Evolutionary conservation across 2,329 filamentous ascomycete genomes (phyloP).

Genomic region (Plenodomus lindquistii): DNA sequence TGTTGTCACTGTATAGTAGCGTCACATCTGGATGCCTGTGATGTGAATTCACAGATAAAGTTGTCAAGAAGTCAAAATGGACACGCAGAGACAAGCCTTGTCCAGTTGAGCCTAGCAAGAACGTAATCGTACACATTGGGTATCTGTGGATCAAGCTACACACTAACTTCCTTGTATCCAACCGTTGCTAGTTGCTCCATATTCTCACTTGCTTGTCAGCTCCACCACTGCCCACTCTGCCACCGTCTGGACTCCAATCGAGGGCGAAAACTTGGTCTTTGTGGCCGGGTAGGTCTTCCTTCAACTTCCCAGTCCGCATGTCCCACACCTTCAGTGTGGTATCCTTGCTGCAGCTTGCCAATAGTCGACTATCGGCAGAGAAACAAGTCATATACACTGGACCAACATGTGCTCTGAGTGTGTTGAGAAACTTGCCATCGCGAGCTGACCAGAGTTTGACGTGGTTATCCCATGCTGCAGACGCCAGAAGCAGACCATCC

Average conservation of each 20-base stretch:
- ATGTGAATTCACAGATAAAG: too few species aligned
- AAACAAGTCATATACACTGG: conserved; percentile 93
- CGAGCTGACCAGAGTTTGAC: conserved; percentile 88
- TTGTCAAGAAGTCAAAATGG: too few species aligned
- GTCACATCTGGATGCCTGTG: too few species aligned
- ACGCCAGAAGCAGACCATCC: conserved; percentile 84
- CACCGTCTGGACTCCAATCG: conserved; percentile 92
- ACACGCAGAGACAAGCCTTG: not conserved
- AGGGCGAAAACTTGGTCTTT: conserved; percentile 92
- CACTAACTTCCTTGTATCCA: not conserved
- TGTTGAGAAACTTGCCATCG: conserved; percentile 79
- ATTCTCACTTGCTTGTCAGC: conserved; percentile 79
- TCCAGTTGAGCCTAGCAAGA: not conserved
- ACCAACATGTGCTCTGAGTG: conserved; percentile 84
- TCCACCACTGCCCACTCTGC: conserved; percentile 86
- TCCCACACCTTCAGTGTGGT: conserved; percentile 96
- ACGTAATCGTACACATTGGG: not conserved
- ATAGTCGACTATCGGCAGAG: conserved; percentile 84
- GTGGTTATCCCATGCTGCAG: conserved; percentile 89
- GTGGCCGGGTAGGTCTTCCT: conserved; percentile 83
- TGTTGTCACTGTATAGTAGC: too few species aligned
- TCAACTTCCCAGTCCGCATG: conserved; percentile 79
- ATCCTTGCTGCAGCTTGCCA: conserved; percentile 88
- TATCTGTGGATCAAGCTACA: not conserved
- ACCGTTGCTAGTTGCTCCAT: conserved; percentile 62